These are phyloP conservation scores for Besnoitia besnoiti DNA, from an alignment of 169 alveolate genomes.

Conservation along the genomic window DNA sequence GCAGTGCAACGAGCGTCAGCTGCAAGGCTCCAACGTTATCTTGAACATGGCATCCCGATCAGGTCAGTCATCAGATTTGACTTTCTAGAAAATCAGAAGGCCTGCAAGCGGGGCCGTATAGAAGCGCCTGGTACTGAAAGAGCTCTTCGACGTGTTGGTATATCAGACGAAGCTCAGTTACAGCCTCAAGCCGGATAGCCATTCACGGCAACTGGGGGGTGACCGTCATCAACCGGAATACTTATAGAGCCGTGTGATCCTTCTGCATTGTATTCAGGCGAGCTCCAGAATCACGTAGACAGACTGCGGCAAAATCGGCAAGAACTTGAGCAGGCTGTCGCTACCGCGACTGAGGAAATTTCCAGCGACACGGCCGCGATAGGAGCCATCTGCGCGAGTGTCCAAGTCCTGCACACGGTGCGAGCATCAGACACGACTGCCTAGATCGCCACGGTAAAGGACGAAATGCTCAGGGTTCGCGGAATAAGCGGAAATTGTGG, in stretches of 20 bases:
- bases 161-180: not conserved
- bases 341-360: not conserved
- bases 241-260: no score
- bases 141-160: no score
- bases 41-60: conserved; percentile 2
- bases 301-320: conserved; percentile 11
- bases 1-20: conserved; percentile 11
- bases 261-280: conserved; percentile 10
- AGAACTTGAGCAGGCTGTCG: conserved; percentile 23
- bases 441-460: no score
- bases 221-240: no score
- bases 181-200: not conserved
- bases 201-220: no score
- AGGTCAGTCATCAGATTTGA: not conserved
- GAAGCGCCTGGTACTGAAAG: no score
- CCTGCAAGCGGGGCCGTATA: no score
- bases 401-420: conserved; percentile 36
- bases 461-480: no score
- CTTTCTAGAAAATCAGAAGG: no score
- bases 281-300: not conserved
- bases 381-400: conserved; percentile 12
- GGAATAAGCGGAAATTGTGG: no score
- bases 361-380: conserved; percentile 21
- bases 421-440: not conserved
- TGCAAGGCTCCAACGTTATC: not conserved